Percentiles rank a stretch among this genome's conserved stretches.
Evolutionary conservation across 1,284 basidiomycete species (phyloP).

Genomic region (Moniliophthora roreri): DNA sequence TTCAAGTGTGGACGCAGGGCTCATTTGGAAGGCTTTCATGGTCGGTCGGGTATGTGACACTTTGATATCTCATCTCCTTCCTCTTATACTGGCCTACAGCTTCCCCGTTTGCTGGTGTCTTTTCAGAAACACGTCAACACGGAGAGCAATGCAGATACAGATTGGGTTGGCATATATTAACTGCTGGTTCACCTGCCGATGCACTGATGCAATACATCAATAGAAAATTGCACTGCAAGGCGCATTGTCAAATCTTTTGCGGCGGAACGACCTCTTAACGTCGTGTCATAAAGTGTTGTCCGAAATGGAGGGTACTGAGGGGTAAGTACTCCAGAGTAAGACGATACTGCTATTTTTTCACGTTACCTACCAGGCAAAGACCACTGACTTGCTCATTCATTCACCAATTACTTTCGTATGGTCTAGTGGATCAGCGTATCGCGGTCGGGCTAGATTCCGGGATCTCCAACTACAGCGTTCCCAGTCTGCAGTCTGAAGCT

Average conservation of each 20-base stretch:
- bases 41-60: conserved; percentile 57
- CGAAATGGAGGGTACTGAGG: conserved; percentile 20
- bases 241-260: conserved; percentile 49
- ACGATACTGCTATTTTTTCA: neutral
- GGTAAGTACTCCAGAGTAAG: neutral
- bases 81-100: conserved; percentile 35
- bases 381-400: conserved; percentile 58
- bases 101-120: conserved; percentile 54
- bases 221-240: conserved; percentile 59
- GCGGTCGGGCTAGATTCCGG: conserved; percentile 50
- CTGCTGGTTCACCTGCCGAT: neutral
- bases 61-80: conserved; percentile 8
- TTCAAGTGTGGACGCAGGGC: conserved; percentile 29
- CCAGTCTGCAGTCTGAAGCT: conserved; percentile 54
- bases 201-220: neutral
- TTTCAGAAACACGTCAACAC: conserved; percentile 55
- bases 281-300: conserved; percentile 45
- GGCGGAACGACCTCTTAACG: conserved; percentile 49
- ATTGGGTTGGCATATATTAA: conserved; percentile 46
- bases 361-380: conserved; percentile 37
- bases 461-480: conserved; percentile 45
- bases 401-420: conserved; percentile 52
- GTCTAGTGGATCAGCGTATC: conserved; percentile 54
- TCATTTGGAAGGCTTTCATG: conserved; percentile 71
- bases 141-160: conserved; percentile 48